These are phyloP conservation scores for Erigeron canadensis DNA, from an alignment of 129 eudicot genomes.

Conservation along the genomic window DNA sequence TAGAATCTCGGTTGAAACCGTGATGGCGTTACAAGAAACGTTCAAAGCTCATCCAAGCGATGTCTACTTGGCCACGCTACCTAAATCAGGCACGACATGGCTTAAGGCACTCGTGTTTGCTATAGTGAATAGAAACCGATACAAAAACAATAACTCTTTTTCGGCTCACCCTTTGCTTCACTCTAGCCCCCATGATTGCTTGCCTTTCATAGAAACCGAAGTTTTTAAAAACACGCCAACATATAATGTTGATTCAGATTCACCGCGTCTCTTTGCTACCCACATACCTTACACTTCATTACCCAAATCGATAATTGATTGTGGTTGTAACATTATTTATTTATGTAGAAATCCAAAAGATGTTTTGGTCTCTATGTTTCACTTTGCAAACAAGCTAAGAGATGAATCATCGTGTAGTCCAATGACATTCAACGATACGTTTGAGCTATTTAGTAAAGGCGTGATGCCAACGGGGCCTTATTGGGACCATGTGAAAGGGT, in stretches of 20 bases:
- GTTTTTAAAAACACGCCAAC: neutral
- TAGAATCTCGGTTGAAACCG: constrained; percentile 7
- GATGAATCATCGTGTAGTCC: neutral
- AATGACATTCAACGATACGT: constrained; percentile 26
- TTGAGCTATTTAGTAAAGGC: constrained; percentile 37
- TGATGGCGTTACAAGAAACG: constrained; percentile 24
- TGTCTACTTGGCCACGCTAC: constrained; percentile 36
- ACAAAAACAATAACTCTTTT: neutral
- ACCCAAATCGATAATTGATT: constrained; percentile 28
- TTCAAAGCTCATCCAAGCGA: constrained; percentile 41
- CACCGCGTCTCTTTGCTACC: constrained; percentile 38
- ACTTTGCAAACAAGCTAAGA: constrained; percentile 35
- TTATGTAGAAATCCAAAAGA: constrained; percentile 60
- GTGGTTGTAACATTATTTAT: constrained; percentile 37
- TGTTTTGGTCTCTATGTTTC: constrained; percentile 45
- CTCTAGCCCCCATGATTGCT: constrained; percentile 36
- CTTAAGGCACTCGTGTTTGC: constrained; percentile 45
- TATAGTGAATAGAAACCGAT: constrained; percentile 22
- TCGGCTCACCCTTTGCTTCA: constrained; percentile 34
- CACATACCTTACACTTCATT: constrained; percentile 41
- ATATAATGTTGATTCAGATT: neutral
- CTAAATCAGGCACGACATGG: constrained; percentile 54
- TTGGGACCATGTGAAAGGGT: constrained; percentile 31
- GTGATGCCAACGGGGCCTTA: constrained; percentile 12
- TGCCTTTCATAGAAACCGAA: constrained; percentile 30